Evolutionary conservation across 2,329 filamentous ascomycete species (phyloP), one percentile per base, ranked within the genome.

Genomic region (Ceratocystis destructans): DNA sequence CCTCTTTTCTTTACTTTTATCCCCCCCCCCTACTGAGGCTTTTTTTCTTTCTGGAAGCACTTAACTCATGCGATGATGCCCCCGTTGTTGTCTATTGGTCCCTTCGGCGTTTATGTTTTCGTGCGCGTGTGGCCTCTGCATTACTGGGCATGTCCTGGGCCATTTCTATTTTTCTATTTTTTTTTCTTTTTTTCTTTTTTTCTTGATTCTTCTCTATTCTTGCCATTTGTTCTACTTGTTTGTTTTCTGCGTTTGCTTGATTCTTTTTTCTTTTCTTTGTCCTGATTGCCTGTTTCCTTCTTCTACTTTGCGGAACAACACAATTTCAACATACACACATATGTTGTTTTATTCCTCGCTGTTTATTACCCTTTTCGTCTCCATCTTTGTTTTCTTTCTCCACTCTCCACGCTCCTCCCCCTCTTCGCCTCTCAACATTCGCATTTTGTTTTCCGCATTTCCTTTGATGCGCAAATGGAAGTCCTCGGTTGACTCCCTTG

Each of bases 361-460:
- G 48, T 48, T 20, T 22, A 31, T 48, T 10, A 50, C 61, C 20
- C 28, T 12, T 33, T 17, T 37, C 28, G 8, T 8, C 15, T n/a
- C 55, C 28, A n/a, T 59, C 25, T 31, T 37, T 59, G 12, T 57
- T 63, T 48, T 45, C 25, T 63, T 48, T 63, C 31, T 15, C n/a
- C 20, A 22, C 48, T 25, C 3, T 7, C 41, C 37, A 48, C 15
- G 31, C 17, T 20, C 20, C 6, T 28, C 12, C 41, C 17, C 15
- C 41, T 20, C 48, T 37, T 20, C 41, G 17, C 44, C 20, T 46
- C 65, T 67, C 63, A 57, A 20, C 25, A 46, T 64, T 61, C 64
- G 61, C 44, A 48, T 65, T 45, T 55, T 50, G 64, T 64, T 61
- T 57, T 61, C n/a, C 22, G 55, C 55, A 59, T 59, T 64, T 67